Evolutionary conservation across 257 asterid genomes (phyloP).

Genomic region (Plectranthus barbatus): DNA sequence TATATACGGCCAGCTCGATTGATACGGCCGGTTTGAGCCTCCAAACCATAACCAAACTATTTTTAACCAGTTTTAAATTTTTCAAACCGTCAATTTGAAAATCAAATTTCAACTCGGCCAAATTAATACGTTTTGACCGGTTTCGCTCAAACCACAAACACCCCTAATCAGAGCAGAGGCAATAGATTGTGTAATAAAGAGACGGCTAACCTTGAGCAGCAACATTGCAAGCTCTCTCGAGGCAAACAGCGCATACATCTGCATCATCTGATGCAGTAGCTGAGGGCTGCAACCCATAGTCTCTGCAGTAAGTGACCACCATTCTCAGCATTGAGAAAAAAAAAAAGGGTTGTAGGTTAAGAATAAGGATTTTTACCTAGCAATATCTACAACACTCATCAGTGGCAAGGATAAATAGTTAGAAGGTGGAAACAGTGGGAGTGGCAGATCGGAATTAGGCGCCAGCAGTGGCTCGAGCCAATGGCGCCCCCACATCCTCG

Average conservation of each 20-base stretch:
- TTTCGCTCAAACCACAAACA: no score
- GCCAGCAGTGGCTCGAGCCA: conserved; percentile 88
- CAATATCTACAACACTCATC: conserved; percentile 81
- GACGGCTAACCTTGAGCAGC: conserved; percentile 60
- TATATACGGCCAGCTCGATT: no score
- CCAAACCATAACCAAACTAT: no score
- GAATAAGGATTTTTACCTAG: conserved; percentile 53
- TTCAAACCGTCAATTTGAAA: no score
- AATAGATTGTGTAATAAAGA: no score
- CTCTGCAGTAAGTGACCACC: conserved; percentile 40
- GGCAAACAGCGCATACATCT: conserved; percentile 86
- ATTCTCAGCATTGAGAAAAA: not conserved
- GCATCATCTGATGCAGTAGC: conserved; percentile 63
- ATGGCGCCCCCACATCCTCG: conserved; percentile 97
- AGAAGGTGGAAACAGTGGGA: conserved; percentile 71
- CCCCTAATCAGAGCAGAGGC: no score
- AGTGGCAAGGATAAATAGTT: conserved; percentile 83
- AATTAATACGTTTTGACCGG: no score
- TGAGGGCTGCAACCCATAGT: conserved; percentile 63
- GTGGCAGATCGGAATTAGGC: conserved; percentile 55
- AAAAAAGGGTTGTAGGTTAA: not conserved
- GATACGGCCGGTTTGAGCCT: no score
- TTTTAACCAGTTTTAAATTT: no score
- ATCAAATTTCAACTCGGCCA: no score
- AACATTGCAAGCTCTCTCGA: conserved; percentile 81